Evolutionary conservation across 805 yeast species (phyloP).

Genomic region (Kazachstania kunashirensis): DNA sequence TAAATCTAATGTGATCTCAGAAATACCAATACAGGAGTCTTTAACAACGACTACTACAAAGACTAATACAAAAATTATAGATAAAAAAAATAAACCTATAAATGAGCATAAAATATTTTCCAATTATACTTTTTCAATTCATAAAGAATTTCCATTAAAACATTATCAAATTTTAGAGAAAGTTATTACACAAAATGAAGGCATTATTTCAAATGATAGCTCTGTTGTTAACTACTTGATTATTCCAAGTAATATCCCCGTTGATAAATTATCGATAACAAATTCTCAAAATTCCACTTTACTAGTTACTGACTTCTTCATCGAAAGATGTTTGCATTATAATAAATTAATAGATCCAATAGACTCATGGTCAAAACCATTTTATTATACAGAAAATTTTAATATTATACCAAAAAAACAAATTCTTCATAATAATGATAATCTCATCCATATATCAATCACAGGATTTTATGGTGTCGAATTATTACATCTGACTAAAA

Average conservation of each 20-base stretch:
- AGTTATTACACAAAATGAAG: constrained; percentile 22
- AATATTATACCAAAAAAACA: constrained; percentile 21
- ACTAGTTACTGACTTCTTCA: constrained; percentile 67
- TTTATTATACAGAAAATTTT: constrained; percentile 24
- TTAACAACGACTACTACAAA: too few relatives aligned
- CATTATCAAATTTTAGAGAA: constrained; percentile 15
- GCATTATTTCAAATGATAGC: constrained; percentile 4
- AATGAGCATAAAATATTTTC: constrained; percentile 9
- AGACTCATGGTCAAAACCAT: constrained; percentile 61
- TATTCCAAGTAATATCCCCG: constrained; percentile 19
- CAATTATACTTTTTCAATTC: constrained; percentile 11
- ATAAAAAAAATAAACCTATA: not conserved
- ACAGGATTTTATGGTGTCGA: constrained; percentile 78
- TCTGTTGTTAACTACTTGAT: constrained; percentile 8
- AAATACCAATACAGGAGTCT: too few relatives aligned
- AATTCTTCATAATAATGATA: constrained; percentile 11
- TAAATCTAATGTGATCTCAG: too few relatives aligned
- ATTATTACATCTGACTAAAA: constrained; percentile 55
- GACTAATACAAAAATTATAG: not conserved
- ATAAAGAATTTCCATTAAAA: constrained; percentile 11
- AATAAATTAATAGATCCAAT: constrained; percentile 31
- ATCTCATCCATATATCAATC: constrained; percentile 35
- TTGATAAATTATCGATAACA: constrained; percentile 7
- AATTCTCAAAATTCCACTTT: constrained; percentile 8
- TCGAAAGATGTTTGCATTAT: constrained; percentile 63